Conservation (phyloP, 495 filamentous ascomycete genomes). For the Hypoxylon cercidicola region DNA sequence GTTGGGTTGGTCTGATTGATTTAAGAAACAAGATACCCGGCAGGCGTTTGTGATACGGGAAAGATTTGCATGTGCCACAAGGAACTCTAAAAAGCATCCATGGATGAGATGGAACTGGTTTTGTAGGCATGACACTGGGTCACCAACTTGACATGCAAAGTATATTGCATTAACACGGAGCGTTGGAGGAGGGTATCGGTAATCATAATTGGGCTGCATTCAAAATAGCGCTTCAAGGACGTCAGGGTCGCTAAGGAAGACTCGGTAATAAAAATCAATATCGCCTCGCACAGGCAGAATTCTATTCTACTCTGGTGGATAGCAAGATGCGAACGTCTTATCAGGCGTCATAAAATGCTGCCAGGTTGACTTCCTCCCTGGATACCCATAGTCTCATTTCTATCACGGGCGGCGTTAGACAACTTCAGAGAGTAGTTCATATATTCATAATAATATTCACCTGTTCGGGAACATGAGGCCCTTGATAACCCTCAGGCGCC, state of each 20-base stretch:
- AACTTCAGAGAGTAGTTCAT: not conserved
- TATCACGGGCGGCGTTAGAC: not conserved
- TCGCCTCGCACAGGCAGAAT: too few relatives aligned
- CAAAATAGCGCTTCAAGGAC: slow-evolving; percentile 21
- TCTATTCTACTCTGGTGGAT: too few relatives aligned
- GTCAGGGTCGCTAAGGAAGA: not conserved
- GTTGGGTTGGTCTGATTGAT: slow-evolving; percentile 38
- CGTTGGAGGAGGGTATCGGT: slow-evolving; percentile 7
- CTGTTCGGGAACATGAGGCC: slow-evolving; percentile 6
- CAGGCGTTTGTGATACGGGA: slow-evolving; percentile 41
- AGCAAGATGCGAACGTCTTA: too few relatives aligned
- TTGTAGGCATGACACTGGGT: slow-evolving; percentile 13
- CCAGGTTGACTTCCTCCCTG: too few relatives aligned
- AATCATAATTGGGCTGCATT: slow-evolving; percentile 27
- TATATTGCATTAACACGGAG: slow-evolving; percentile 35
- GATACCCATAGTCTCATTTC: too few relatives aligned
- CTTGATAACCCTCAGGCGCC: not conserved
- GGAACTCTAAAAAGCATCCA: slow-evolving; percentile 22
- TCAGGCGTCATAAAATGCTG: too few relatives aligned
- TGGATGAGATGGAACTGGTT: slow-evolving; percentile 2
- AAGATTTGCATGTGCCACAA: slow-evolving; percentile 34
- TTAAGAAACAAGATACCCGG: slow-evolving; percentile 41
- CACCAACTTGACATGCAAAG: slow-evolving; percentile 9
- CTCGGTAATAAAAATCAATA: too few relatives aligned
- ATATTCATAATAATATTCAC: slow-evolving; percentile 12